A percentile compares a stretch with the other conserved stretches of the same genome.
phyloP scores from a whole-genome alignment of 129 eudicot species.

The Centaurea solstitialis region DNA sequence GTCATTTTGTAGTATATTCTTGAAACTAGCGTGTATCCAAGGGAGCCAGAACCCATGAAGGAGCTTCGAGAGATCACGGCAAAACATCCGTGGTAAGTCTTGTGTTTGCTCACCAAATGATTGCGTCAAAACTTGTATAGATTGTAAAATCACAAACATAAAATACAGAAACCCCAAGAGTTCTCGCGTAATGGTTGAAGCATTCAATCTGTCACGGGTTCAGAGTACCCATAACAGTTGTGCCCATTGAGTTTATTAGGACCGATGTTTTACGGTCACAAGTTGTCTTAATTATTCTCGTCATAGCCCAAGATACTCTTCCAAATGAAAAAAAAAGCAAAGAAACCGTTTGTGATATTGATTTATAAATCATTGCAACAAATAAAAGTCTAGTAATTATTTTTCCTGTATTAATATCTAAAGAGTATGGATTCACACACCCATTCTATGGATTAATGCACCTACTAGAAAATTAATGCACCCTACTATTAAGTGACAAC shows the following conservation, averaged over 20 bases:
- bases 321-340: no score
- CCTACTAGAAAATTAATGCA: neutral
- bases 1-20: constrained; percentile 57
- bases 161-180: neutral
- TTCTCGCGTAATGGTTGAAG: no score
- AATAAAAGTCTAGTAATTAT: no score
- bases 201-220: no score
- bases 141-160: neutral
- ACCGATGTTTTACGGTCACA: no score
- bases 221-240: no score
- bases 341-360: neutral
- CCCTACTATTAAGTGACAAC: neutral
- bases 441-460: no score
- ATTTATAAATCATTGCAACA: neutral
- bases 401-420: neutral
- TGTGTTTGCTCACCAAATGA: neutral
- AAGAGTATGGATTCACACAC: no score
- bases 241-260: no score
- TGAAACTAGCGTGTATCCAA: constrained; percentile 85
- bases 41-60: constrained; percentile 82
- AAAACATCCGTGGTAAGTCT: constrained; percentile 76
- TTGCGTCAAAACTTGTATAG: neutral
- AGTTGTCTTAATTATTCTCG: no score
- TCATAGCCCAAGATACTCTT: no score
- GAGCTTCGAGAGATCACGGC: constrained; percentile 85